A percentile compares a stretch with the other conserved stretches of the same genome.
These are phyloP conservation scores for Picea sitchensis DNA, from an alignment of 75 land plant genomes.

Conservation along the genomic window DNA sequence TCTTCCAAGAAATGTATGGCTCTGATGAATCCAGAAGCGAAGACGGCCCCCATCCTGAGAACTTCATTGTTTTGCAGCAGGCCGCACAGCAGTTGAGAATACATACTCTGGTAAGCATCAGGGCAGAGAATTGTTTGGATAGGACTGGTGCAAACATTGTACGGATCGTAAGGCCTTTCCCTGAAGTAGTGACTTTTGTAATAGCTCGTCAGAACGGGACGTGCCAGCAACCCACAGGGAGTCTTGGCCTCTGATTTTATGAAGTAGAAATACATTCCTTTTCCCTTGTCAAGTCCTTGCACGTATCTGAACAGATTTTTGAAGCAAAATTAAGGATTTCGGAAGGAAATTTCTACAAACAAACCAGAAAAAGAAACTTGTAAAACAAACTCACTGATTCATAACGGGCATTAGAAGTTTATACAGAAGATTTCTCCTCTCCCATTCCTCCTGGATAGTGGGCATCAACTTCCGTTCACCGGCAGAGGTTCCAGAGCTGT, in stretches of 20 bases:
- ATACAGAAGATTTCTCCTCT: slow-evolving; percentile 15
- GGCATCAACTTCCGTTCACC: slow-evolving; percentile 46
- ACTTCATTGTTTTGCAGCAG: slow-evolving; percentile 49
- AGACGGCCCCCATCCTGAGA: slow-evolving; percentile 72
- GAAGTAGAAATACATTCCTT: slow-evolving; percentile 33
- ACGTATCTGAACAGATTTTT: slow-evolving; percentile 11
- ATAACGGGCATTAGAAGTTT: slow-evolving; percentile 27
- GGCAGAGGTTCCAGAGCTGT: slow-evolving; percentile 47
- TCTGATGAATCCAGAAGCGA: slow-evolving; percentile 76
- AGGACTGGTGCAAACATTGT: slow-evolving; percentile 72
- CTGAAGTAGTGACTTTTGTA: slow-evolving; percentile 40
- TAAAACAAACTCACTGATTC: slow-evolving; percentile 11
- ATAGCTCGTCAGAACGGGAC: slow-evolving; percentile 37
- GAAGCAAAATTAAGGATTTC: no score
- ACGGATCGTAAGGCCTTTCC: slow-evolving; percentile 60
- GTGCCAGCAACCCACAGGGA: slow-evolving; percentile 27
- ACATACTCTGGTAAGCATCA: slow-evolving; percentile 84
- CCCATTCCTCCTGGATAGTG: slow-evolving; percentile 20
- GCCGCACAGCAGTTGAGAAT: slow-evolving; percentile 83
- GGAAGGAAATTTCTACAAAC: no score
- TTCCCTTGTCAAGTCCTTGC: slow-evolving; percentile 30
- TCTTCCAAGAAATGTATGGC: slow-evolving; percentile 73
- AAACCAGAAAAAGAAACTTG: not conserved
- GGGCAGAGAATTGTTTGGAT: slow-evolving; percentile 64
- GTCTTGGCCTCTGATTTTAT: slow-evolving; percentile 30